phyloP scores from a whole-genome alignment of 106 monocot species.

The Dendrobium officinale region DNA sequence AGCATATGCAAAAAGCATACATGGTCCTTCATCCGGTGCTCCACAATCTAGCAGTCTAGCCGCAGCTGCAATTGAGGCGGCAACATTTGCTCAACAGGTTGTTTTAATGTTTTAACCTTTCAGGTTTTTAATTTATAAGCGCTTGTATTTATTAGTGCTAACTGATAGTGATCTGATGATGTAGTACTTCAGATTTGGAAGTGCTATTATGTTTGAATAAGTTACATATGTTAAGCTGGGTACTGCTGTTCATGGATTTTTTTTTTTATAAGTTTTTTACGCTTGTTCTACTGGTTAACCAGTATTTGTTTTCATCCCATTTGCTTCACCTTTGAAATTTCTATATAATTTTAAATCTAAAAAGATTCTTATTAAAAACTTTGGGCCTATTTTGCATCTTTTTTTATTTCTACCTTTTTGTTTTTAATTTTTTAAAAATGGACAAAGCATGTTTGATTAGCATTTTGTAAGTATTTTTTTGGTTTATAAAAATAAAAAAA shows the following conservation, averaged over 20 bases:
- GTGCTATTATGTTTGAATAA: not conserved
- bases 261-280: not conserved
- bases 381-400: not conserved
- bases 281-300: not conserved
- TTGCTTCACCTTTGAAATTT: not conserved
- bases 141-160: not conserved
- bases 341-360: not conserved
- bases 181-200: not conserved
- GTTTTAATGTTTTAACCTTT: not conserved
- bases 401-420: no score
- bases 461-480: no score
- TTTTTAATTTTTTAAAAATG: no score
- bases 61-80: conserved; percentile 99
- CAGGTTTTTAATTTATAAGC: not conserved
- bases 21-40: conserved; percentile 64
- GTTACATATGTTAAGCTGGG: not conserved
- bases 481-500: no score
- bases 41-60: conserved; percentile 84
- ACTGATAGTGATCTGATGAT: not conserved
- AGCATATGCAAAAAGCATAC: conserved; percentile 90
- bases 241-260: not conserved
- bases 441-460: no score
- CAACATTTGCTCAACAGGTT: conserved; percentile 95
- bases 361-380: not conserved
- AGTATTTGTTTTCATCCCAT: not conserved